Evolutionary conservation across 306 rosid genomes (phyloP), one percentile per base, ranked within the genome.

Genomic region (Cucurbita maxima): DNA sequence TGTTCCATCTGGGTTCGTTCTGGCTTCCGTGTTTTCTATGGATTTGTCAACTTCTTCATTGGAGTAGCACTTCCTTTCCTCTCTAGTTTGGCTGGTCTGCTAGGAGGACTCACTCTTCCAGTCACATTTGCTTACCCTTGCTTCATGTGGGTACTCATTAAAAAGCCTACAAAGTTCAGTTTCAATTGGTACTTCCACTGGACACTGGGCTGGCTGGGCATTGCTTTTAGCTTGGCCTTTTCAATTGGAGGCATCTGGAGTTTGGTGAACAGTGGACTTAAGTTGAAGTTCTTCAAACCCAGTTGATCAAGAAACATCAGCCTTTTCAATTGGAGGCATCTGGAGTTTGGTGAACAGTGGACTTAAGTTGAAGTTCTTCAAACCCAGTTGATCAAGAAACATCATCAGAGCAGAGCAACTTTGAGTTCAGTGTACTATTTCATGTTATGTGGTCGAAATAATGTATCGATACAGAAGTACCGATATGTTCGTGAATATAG

Each of bases 61-160:
- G 99, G 99, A 48, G 97, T 94, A 73, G 99, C 99, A 6, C 97
- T 91, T 62, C 99, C 99, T n/a, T 94, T 94, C 79, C 95, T 94
- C 76, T 87, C 99, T 14, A 94, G 99, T 77, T 86, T 94, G 44
- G 99, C 99, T 19, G 99, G 99, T 55, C 85, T 94, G 57, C 60
- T 94, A 20, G 99, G 99, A 80, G 99, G 99, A 72, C 96, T 94
- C 59, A 94, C 99, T 19, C 99, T 94, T 69, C 99, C 99, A 0
- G 97, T 94, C 82, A 91, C 99, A 19, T 94, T 94, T 75, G 99
- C 99, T 57, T 91, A 94, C 83, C 99, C 99, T 78, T 94, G 99
- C 84, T 94, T 94, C 91, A 94, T 94, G 99, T 94, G 99, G 99
- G 91, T 94, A 79, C 97, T 94, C 72, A 89, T 94, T 7, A 94